A percentile compares a stretch with the other conserved stretches of the same genome.
phyloP scores from a whole-genome alignment of 2,329 filamentous ascomycete genomes.

The Ophiognomonia clavigignenti-juglandacearum region DNA sequence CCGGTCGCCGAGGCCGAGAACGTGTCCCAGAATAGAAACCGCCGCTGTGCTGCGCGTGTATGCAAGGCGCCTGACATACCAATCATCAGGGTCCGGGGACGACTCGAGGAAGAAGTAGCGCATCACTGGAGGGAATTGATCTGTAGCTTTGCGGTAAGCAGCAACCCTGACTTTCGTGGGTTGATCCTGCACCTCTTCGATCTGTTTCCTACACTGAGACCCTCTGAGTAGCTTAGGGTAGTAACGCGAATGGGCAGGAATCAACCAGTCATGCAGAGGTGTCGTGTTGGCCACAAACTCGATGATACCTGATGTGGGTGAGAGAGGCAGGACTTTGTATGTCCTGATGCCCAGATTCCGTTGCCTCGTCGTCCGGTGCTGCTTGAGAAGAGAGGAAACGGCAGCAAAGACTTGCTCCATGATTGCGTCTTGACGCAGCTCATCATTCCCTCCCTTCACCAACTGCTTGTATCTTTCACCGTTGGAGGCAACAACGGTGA shows the following conservation, averaged over 20 bases:
- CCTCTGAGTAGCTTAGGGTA: conserved; percentile 79
- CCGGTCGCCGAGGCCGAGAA: conserved; percentile 87
- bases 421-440: conserved; percentile 92
- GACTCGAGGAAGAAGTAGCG: conserved; percentile 96
- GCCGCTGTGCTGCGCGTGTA: conserved; percentile 93
- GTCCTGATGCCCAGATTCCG: conserved; percentile 87
- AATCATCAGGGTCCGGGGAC: conserved; percentile 90
- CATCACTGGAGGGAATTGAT: conserved; percentile 88
- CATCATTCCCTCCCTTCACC: conserved; percentile 93
- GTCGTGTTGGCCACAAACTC: conserved; percentile 95
- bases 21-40: conserved; percentile 90
- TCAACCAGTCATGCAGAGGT: conserved; percentile 84
- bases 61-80: conserved; percentile 83
- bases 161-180: conserved; percentile 66
- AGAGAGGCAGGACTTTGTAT: conserved; percentile 93
- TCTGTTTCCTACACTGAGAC: conserved; percentile 71
- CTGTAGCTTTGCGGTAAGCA: conserved; percentile 72
- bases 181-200: conserved; percentile 66
- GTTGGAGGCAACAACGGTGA: conserved; percentile 74
- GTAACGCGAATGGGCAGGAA: conserved; percentile 85
- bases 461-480: conserved; percentile 82
- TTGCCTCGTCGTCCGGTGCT: conserved; percentile 81
- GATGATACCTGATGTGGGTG: conserved; percentile 80
- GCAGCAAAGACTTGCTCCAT: conserved; percentile 99
- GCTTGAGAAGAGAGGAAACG: conserved; percentile 82